Percentiles rank a stretch among this genome's conserved stretches.
These are phyloP conservation scores for Domatiomyces globalis DNA, from an alignment of 2,329 filamentous ascomycete genomes.

Conservation along the genomic window DNA sequence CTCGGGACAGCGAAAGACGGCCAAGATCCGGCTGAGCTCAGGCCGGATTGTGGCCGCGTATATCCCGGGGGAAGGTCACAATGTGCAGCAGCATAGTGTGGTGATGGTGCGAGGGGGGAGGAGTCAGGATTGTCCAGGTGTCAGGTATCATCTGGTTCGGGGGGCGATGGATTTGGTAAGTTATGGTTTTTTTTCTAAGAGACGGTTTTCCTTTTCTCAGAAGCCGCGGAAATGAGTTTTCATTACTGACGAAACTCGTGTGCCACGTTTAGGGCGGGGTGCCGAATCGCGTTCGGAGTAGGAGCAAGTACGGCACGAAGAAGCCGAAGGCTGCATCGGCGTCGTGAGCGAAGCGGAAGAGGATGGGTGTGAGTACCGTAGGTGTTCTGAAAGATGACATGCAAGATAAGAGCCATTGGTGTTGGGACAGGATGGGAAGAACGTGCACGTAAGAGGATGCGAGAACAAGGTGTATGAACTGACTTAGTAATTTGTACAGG, in stretches of 20 bases:
- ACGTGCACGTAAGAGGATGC: no score
- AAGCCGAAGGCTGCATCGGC: conserved; percentile 70
- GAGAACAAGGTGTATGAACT: no score
- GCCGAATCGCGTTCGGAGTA: conserved; percentile 62
- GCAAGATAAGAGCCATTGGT: no score
- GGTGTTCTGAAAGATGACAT: no score
- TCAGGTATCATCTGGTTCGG: conserved; percentile 85
- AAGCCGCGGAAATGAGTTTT: no score
- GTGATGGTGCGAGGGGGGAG: conserved; percentile 89
- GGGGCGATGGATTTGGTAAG: conserved; percentile 85
- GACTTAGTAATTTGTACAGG: no score
- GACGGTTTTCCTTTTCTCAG: no score
- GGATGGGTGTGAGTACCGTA: no score
- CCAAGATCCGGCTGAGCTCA: conserved; percentile 74
- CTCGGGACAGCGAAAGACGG: conserved; percentile 91
- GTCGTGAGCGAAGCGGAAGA: not conserved
- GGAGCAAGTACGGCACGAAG: conserved; percentile 97
- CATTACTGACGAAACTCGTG: conserved; percentile 19
- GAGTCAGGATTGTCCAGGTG: conserved; percentile 94
- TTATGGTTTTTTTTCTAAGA: conserved; percentile 18
- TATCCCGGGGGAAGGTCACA: conserved; percentile 95
- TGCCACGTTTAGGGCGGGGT: conserved; percentile 60
- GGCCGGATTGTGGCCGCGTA: conserved; percentile 83
- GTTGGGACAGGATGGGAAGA: no score
- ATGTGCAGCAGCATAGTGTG: conserved; percentile 96